Base-by-base conservation (phyloP, 192 early-diverging fungal genomes). In the Thamnidium elegans region DNA sequence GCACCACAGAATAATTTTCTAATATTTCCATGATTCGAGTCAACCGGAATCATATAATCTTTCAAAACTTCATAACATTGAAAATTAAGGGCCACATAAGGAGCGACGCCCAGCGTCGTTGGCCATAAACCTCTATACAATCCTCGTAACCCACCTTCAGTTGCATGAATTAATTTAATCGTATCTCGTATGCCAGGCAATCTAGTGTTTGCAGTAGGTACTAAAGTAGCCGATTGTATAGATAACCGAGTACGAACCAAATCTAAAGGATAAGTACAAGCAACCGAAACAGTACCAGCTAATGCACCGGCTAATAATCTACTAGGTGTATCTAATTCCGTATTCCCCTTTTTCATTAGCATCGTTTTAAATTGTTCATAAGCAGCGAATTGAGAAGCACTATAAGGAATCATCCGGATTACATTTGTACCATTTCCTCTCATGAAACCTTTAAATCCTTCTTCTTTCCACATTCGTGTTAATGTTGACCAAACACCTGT, bases 391-490 rank as follows among this genome's bases (percentile, higher is more conserved):
- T 92, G 90, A 7, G 87, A 86, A 1, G 90, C 90, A 69, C 87
- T 89, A 68, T 92, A 92, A 15, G 90, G 90, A 1, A 92, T 82
- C 58, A 92, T 92, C 30, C 90, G 84, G 62, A 90, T 83, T 10
- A 92, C 88, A 53, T 92, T 92, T 53, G 89, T 92, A n/a, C 90
- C 90, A 69, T 92, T 92, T 2, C 90, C 90, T 17, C 87, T 79
- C 83, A 92, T 83, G 62, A 89, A 83, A 0, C 90, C 90, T 26
- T 84, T 62, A 10, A 86, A 60, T 3, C 90, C 90, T 63, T 92
- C 90, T 23, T 92, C 90, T 17, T 69, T 77, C 90, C 90, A 92
- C 75, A 92, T 89, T 73, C 85, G 89, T 11, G 66, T 73, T 67
- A 92, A 71, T n/a, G 90, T 92, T 10, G 86, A 85, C 19, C 81